Evolutionary conservation across 2,329 filamentous ascomycete species (phyloP).

Genomic region (Alternaria angustiovoidea): DNA sequence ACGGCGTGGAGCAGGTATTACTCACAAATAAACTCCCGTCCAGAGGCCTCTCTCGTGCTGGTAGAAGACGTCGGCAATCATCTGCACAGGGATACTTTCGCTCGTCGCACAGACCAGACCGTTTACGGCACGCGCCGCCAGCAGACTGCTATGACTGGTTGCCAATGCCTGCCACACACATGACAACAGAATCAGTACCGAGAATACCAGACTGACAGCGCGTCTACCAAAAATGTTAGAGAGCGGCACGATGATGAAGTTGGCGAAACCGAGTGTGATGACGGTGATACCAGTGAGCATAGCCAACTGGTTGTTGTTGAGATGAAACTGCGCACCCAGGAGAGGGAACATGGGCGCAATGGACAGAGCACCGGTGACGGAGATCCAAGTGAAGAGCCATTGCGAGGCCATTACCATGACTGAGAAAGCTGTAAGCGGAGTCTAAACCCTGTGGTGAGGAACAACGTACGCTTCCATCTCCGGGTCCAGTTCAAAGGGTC

Average conservation of each 20-base stretch:
- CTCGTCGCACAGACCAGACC: conserved; percentile 55
- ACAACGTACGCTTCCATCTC: conserved; percentile 43
- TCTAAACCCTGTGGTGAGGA: neutral
- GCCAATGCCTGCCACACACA: conserved; percentile 57
- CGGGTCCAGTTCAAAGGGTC: conserved; percentile 51
- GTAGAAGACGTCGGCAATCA: conserved; percentile 57
- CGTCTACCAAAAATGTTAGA: conserved; percentile 57
- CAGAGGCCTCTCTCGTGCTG: conserved; percentile 54
- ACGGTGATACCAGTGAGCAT: conserved; percentile 56
- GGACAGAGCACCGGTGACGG: conserved; percentile 54
- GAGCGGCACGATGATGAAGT: conserved; percentile 56
- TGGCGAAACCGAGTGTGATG: conserved; percentile 55
- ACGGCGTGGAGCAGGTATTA: neutral
- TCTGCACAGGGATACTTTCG: conserved; percentile 55
- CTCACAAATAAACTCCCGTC: conserved; percentile 52
- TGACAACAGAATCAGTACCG: conserved; percentile 52
- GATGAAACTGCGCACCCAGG: conserved; percentile 51
- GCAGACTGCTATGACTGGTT: conserved; percentile 52
- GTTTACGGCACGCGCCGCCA: conserved; percentile 55
- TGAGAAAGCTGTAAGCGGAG: conserved; percentile 13
- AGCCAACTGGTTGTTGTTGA: conserved; percentile 52
- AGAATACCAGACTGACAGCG: conserved; percentile 51
- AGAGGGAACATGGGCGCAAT: conserved; percentile 56
- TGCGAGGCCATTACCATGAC: conserved; percentile 51
- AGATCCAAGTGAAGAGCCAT: conserved; percentile 54